A percentile compares a stretch with the other conserved stretches of the same genome.
These are phyloP conservation scores for Pugionium dolabratum DNA, from an alignment of 345 rosid species.

Conservation along the genomic window DNA sequence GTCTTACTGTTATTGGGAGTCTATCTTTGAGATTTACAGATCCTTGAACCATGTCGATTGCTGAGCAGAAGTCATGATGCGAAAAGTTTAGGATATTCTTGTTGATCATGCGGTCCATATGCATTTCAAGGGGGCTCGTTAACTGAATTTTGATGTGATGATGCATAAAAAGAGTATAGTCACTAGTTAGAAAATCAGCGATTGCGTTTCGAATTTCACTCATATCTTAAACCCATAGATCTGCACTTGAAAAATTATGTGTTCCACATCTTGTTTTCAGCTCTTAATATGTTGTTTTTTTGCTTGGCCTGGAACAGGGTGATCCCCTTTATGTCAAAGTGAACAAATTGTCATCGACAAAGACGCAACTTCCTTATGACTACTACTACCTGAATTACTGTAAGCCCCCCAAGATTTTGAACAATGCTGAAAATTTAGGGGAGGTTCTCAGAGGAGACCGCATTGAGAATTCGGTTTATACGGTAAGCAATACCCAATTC, in stretches of 20 bases:
- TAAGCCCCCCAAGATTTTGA: conserved; percentile 66
- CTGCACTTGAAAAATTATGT: conserved; percentile 8
- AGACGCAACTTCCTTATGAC: conserved; percentile 96
- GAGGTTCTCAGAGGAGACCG: conserved; percentile 98
- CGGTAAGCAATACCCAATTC: conserved; percentile 47
- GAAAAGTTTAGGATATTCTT: not conserved
- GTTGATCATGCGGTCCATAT: not conserved
- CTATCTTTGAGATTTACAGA: not conserved
- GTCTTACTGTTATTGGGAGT: not conserved
- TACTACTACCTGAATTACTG: conserved; percentile 82
- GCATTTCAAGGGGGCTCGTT: conserved; percentile 1
- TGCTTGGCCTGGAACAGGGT: conserved; percentile 47
- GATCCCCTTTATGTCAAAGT: conserved; percentile 73
- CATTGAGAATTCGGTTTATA: conserved; percentile 87
- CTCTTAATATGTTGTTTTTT: conserved; percentile 22
- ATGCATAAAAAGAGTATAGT: not conserved
- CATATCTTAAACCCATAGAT: conserved; percentile 15
- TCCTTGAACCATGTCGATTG: conserved; percentile 13
- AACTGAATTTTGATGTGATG: not conserved
- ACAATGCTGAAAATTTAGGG: conserved; percentile 85
- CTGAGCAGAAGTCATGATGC: not conserved
- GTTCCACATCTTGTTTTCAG: conserved; percentile 7
- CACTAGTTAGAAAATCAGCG: not conserved
- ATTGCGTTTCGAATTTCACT: not conserved
- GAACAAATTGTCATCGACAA: conserved; percentile 93